These are phyloP conservation scores for Pythium apleroticum DNA, from an alignment of 352 stramenopile genomes.

Conservation along the genomic window DNA sequence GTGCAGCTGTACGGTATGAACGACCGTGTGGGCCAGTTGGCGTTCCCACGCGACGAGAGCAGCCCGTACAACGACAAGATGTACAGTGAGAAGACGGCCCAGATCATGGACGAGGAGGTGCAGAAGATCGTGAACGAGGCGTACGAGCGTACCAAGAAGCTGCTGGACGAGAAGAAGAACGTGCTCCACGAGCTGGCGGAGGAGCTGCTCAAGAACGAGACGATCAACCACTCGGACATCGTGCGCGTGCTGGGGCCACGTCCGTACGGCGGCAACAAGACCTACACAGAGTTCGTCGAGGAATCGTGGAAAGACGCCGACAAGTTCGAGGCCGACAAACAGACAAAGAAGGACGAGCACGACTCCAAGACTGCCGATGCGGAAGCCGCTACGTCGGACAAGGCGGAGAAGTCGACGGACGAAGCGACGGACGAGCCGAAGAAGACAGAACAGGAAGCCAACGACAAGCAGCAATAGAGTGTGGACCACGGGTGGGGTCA, in stretches of 20 bases:
- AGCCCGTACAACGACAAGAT: slow-evolving; percentile 88
- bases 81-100: slow-evolving; percentile 97
- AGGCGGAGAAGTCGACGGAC: slow-evolving; percentile 10
- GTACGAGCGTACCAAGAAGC: slow-evolving; percentile 95
- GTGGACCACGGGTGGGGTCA: slow-evolving; percentile 5
- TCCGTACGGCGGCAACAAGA: slow-evolving; percentile 93
- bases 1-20: slow-evolving; percentile 99
- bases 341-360: slow-evolving; percentile 31
- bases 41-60: slow-evolving; percentile 93
- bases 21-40: slow-evolving; percentile 94
- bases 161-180: slow-evolving; percentile 94
- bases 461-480: slow-evolving; percentile 25
- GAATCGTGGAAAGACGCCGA: slow-evolving; percentile 87
- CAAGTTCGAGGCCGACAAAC: slow-evolving; percentile 77
- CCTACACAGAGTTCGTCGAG: slow-evolving; percentile 96
- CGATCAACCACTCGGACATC: slow-evolving; percentile 99
- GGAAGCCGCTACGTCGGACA: not conserved
- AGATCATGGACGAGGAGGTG: slow-evolving; percentile 99
- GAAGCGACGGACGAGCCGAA: slow-evolving; percentile 18
- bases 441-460: slow-evolving; percentile 7
- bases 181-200: slow-evolving; percentile 94
- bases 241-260: slow-evolving; percentile 93
- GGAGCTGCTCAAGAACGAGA: slow-evolving; percentile 97
- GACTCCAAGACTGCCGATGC: slow-evolving; percentile 24
- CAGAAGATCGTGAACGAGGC: slow-evolving; percentile 96